Evolutionary conservation across 345 rosid genomes (phyloP), one percentile per base, ranked within the genome.

Genomic region (Mercurialis annua): DNA sequence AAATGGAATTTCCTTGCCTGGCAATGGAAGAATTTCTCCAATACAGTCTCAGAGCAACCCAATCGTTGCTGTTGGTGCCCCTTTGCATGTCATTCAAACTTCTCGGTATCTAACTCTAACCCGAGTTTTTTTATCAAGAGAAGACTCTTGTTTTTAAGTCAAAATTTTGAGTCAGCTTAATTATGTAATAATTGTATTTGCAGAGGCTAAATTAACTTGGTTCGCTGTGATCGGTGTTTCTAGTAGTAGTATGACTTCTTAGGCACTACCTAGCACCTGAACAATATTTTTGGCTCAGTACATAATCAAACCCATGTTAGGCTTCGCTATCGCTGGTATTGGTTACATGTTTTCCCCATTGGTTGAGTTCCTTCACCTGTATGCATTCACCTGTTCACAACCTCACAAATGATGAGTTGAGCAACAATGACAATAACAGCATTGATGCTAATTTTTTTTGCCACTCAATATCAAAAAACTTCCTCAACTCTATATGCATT

Each of bases 321-420:
- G 99, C 26, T 90, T 86, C 68, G 80, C 58, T 59, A 82, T 94
- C 12, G 97, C 96, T 82, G 99, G 97, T 94, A 86, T 62, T 48
- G 43, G 49, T 52, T 20, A 18, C 38, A 14, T 31, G 36, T 42
- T 47, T 29, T 76, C 31, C 44, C 44, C 43, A 9, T 23, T 57
- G 17, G 23, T 43, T 64, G 46, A 33, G 40, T 71, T 75, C 34
- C 33, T 36, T 24, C 8, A 34, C 21, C 33, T 36, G 2, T 18
- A 38, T 51, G 48, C n/a, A 15, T 20, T 52, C 9, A 23, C 16
- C 30, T n/a, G 15, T 65, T 26, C 1, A 36, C 17, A 26, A 18
- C 24, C 23, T 40, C 26, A 6, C 23, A 15, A 46, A 62, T n/a
- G 14, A 10, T 60, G 16, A 60, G 64, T 59, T 59, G 51, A 38